phyloP scores from a whole-genome alignment of 306 rosid species.

The Lathyrus sativus region DNA sequence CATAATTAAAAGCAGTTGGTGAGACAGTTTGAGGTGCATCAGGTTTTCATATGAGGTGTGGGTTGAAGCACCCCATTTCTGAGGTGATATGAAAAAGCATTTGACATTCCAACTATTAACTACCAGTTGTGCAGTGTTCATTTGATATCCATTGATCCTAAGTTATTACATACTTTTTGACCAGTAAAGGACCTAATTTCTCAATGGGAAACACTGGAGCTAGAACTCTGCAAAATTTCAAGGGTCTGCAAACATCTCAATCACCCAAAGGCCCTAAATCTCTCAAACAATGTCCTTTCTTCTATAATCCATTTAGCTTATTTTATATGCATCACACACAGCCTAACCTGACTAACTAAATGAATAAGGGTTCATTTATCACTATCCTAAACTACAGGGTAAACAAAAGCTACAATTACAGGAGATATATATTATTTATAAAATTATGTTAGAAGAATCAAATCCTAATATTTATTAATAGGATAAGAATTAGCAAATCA shows the following conservation, averaged over 20 bases:
- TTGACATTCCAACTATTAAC: background rate
- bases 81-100: background rate
- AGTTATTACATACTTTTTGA: background rate
- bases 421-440: constrained; percentile 15
- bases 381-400: constrained; percentile 4
- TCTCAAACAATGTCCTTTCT: too few relatives aligned
- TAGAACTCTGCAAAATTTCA: background rate
- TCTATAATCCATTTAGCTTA: too few relatives aligned
- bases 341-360: constrained; percentile 6
- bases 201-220: background rate
- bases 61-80: background rate
- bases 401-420: constrained; percentile 20
- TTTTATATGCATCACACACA: background rate
- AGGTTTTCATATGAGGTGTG: background rate
- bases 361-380: constrained; percentile 4
- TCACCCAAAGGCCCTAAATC: too few relatives aligned
- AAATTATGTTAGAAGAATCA: too few relatives aligned
- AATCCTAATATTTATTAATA: too few relatives aligned
- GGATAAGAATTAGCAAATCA: too few relatives aligned
- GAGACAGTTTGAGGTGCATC: background rate
- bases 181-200: background rate
- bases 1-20: background rate
- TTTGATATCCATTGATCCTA: constrained; percentile 6
- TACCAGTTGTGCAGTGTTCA: background rate
- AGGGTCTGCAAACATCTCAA: too few relatives aligned